These are phyloP conservation scores for Cryptosporidium sp. DNA, from an alignment of 169 alveolate species.

Conservation along the genomic window DNA sequence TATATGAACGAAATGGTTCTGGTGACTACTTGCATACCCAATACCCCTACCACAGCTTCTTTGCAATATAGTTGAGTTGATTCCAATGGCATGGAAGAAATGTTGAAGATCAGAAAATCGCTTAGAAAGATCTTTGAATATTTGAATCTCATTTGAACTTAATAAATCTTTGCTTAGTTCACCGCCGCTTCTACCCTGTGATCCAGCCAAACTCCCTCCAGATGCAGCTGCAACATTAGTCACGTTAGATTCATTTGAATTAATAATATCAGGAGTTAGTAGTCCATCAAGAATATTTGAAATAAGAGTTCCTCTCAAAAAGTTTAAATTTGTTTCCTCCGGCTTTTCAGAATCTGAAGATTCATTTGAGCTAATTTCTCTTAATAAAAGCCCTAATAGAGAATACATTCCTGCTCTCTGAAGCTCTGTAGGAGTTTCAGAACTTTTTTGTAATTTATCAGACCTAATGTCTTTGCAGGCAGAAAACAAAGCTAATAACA, in stretches of 20 bases:
- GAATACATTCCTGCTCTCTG: conserved; percentile 76
- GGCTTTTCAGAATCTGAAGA: background rate
- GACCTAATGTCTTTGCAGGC: conserved; percentile 70
- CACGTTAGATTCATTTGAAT: conserved; percentile 26
- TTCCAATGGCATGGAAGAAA: conserved; percentile 69
- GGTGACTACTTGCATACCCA: conserved; percentile 55
- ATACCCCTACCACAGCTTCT: conserved; percentile 67
- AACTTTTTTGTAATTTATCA: conserved; percentile 42
- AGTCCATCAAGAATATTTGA: conserved; percentile 45
- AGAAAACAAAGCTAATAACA: conserved; percentile 45
- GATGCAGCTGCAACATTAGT: background rate
- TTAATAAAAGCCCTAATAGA: conserved; percentile 44
- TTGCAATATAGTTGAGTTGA: conserved; percentile 24
- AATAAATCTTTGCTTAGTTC: conserved; percentile 15
- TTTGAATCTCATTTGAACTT: conserved; percentile 22
- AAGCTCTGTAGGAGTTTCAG: conserved; percentile 73
- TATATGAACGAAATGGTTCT: conserved; percentile 29
- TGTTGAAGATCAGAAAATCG: conserved; percentile 36
- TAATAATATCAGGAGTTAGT: conserved; percentile 47
- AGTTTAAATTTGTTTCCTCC: background rate
- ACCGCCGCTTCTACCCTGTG: background rate
- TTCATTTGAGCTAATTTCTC: conserved; percentile 16
- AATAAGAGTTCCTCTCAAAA: conserved; percentile 32
- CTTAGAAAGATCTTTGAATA: conserved; percentile 20
- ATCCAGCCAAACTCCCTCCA: background rate